Evolutionary conservation across 176 grass and related monocot genomes (phyloP), one percentile per base, ranked within the genome.

Genomic region (Pontederia paniculata): DNA sequence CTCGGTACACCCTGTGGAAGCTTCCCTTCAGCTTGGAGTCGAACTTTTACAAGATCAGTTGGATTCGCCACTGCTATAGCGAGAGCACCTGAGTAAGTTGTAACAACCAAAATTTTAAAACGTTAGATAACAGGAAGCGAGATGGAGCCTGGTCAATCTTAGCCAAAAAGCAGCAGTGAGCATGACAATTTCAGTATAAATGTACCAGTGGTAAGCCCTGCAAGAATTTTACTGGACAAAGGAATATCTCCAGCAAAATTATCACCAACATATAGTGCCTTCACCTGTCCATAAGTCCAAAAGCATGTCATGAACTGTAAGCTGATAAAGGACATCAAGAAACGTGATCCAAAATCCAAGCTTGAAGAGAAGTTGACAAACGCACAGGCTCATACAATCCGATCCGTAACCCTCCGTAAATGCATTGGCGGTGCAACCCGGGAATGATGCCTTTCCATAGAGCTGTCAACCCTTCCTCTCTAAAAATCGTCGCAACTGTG

Each of bases 11-110:
- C 60, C 12, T 76, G 44, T 52, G 48, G 67, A 55, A 56, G 74
- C 65, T 94, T 94, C 63, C 89, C 89, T 80, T 89, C 85, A 62
- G 89, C 81, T 84, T 86, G 89, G 69, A 95, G 77, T 37, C 89
- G 74, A 64, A 95, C 81, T 85, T 89, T 95, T 8, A 95, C 89
- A 73, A 95, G 81, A 80, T 95, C 89, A 60, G 81, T 95, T 69
- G 89, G 89, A 72, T 85, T 95, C 65, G 89, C 89, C 28, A 89
- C 75, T 57, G 66, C 44, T 58, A 95, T 95, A 0, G 78, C 89
- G 48, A 95, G 57, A 42, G 80, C 73, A 67, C 89, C 89, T 95
- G 60, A 57, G 72, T 60, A 13, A 20, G 48, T 46, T n/a, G 41
- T 48, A 65, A 16, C 52, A 44, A 48, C 21, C 46, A 72, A 42